Percentiles rank a stretch among this genome's conserved stretches.
phyloP scores from a whole-genome alignment of 1,139 yeast species.

The Pichia sp. region DNA sequence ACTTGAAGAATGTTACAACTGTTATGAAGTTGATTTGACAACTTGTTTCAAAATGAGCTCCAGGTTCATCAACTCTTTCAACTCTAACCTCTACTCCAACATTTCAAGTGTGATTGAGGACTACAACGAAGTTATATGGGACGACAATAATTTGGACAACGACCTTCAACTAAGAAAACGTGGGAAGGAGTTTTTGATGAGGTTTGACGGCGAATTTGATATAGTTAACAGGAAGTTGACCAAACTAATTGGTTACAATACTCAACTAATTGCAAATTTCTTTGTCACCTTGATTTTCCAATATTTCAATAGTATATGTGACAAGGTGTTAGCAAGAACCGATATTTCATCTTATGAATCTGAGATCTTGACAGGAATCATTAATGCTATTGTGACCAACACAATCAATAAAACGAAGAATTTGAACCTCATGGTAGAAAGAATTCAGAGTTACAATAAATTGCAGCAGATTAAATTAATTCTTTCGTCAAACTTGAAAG shows the following conservation, averaged over 20 bases:
- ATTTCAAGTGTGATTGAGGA: constrained; percentile 16
- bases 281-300: constrained; percentile 18
- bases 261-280: constrained; percentile 19
- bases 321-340: constrained; percentile 19
- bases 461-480: constrained; percentile 43
- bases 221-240: neutral
- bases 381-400: constrained; percentile 10
- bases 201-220: constrained; percentile 8
- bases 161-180: neutral
- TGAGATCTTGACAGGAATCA: constrained; percentile 19
- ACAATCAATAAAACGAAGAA: neutral
- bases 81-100: constrained; percentile 9
- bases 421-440: constrained; percentile 13
- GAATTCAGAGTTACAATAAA: constrained; percentile 36
- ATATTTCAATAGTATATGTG: constrained; percentile 20
- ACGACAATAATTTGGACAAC: constrained; percentile 6
- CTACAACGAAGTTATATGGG: constrained; percentile 18
- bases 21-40: constrained; percentile 20
- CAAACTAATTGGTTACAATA: constrained; percentile 18
- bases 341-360: constrained; percentile 32
- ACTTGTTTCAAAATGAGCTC: constrained; percentile 23
- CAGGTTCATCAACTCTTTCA: constrained; percentile 14
- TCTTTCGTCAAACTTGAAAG: constrained; percentile 54
- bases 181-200: constrained; percentile 12
- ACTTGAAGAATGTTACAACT: constrained; percentile 20